These are phyloP conservation scores for Hericium rajendrae DNA, from an alignment of 768 basidiomycete genomes.

Conservation along the genomic window DNA sequence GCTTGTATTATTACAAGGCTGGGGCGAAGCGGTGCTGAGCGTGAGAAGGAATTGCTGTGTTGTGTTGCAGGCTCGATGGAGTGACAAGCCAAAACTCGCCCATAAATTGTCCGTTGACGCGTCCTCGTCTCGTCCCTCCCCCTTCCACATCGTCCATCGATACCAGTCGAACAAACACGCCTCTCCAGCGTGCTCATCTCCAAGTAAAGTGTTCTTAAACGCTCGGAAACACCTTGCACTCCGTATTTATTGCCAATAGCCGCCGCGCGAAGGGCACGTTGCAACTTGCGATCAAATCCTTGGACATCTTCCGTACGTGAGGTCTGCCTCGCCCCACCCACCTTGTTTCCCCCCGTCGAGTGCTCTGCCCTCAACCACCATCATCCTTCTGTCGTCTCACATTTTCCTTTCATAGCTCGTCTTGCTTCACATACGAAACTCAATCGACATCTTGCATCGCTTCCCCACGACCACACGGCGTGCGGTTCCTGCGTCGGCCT, in stretches of 20 bases:
- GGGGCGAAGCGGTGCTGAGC: not conserved
- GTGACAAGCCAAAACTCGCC: too few species aligned
- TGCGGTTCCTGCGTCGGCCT: constrained; percentile 8
- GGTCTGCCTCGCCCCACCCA: constrained; percentile 47
- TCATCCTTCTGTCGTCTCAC: constrained; percentile 11
- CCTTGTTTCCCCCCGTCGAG: constrained; percentile 17
- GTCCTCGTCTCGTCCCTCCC: not conserved
- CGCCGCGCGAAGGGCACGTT: constrained; percentile 63
- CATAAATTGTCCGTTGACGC: not conserved
- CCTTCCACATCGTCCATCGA: not conserved
- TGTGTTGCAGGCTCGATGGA: too few species aligned
- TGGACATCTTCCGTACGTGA: constrained; percentile 32
- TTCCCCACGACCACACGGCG: constrained; percentile 10
- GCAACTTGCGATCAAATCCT: constrained; percentile 77
- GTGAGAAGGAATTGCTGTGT: not conserved
- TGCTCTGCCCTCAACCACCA: constrained; percentile 33
- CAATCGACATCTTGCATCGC: not conserved
- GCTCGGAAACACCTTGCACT: constrained; percentile 1
- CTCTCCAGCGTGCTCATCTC: not conserved
- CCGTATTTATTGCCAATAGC: constrained; percentile 33
- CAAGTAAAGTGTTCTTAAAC: not conserved
- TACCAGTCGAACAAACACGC: not conserved
- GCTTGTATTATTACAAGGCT: too few species aligned
- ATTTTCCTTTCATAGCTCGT: constrained; percentile 10
- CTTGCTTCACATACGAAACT: constrained; percentile 15